Base-by-base conservation (phyloP, 163 green algal genomes). In the Chlamydomonas reinhardtii region DNA sequence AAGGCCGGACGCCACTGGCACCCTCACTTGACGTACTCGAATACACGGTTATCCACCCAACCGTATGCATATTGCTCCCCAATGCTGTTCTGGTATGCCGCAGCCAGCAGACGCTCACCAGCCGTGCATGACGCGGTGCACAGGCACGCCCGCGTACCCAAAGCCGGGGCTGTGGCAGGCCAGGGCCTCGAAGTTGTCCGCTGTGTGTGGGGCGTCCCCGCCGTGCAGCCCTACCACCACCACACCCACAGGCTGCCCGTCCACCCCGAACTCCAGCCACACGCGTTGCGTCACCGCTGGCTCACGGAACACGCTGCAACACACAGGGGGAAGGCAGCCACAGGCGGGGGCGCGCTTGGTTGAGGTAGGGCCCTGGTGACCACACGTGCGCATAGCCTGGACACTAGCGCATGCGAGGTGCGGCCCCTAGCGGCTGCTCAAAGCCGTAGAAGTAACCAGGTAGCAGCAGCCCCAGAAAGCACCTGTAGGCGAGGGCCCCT, bases 191-290 rank as follows among this genome's bases (percentile, higher is more conserved):
- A 89, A 89, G 71, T 89, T 89, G n/a, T 89, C 76, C 22, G 56
- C 66, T 24, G 80, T 84, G 29, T 82, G 70, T 4, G 71, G 84
- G 32, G 80, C 77, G 37, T 78, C 83, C 54, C 35, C 48, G 22
- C 76, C 83, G 59, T 34, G 79, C 68, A 89, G 75, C 54, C 74
- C 66, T 54, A 84, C 66, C 56, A 85, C 76, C 70, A 89, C 84
- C 17, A 77, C 70, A 1, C 84, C 84, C 27, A 52, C 59, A 0
- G 84, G 84, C 62, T 15, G 22, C 5, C 84, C 84, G 24, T 82
- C 84, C 24, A 78, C 71, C 31, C 76, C 76, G n/a, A 85, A 89
- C 34, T 89, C 84, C 59, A 89, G 61, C n/a, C 35, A 89, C 59
- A 89, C 76, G 4, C 72, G 84, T 70, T 86, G 70, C 19, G 80